A percentile compares a stretch with the other conserved stretches of the same genome.
Conservation (phyloP, 345 rosid genomes). For the Eucalyptus pumila region DNA sequence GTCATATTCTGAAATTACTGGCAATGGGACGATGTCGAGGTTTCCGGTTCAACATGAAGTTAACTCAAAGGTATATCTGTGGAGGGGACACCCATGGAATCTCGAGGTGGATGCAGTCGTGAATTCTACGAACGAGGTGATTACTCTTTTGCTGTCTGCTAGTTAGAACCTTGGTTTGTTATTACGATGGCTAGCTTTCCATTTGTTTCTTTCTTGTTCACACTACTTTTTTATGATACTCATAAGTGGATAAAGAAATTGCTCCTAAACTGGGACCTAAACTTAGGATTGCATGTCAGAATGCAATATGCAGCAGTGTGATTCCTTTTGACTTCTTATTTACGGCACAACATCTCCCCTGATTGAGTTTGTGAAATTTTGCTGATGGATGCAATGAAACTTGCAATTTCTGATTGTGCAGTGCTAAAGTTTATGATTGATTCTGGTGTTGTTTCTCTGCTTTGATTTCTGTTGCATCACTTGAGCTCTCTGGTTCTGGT, state of each 20-base stretch:
- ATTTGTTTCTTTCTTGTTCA: neutral
- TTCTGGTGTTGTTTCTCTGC: neutral
- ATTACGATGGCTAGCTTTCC: neutral
- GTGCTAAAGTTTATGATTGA: neutral
- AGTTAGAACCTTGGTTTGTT: neutral
- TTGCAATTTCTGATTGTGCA: neutral
- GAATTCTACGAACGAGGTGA: slow-evolving; percentile 90
- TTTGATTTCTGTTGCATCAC: neutral
- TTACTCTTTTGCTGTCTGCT: neutral
- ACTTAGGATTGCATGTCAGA: neutral
- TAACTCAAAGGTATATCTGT: slow-evolving; percentile 73
- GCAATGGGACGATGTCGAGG: slow-evolving; percentile 60
- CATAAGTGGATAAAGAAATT: neutral
- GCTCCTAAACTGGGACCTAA: neutral
- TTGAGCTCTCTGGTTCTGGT: neutral
- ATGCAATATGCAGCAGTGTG: neutral
- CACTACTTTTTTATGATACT: neutral
- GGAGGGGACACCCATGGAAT: slow-evolving; percentile 99
- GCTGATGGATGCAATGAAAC: neutral
- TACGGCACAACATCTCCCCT: neutral
- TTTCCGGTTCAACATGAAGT: slow-evolving; percentile 85
- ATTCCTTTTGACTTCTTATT: neutral
- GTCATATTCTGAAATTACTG: slow-evolving; percentile 35
- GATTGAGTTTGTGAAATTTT: neutral
- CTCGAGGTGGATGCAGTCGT: slow-evolving; percentile 99